phyloP scores from a whole-genome alignment of 495 filamentous ascomycete genomes.

The Staphylotrichum tortipilum region DNA sequence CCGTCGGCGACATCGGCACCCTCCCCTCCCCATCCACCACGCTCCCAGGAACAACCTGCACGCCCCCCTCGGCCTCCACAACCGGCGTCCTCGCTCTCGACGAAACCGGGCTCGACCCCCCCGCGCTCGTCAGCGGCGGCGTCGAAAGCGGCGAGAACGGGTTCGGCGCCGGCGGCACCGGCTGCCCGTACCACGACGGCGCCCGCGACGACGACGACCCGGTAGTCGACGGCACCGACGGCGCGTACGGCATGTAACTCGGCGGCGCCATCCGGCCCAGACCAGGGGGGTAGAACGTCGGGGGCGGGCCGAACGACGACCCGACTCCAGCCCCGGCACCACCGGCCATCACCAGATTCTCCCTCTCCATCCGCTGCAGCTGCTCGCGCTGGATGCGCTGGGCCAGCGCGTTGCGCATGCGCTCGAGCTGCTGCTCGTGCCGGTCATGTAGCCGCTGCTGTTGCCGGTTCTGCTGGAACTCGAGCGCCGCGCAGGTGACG shows the following conservation, averaged over 20 bases:
- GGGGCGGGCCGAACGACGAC: no score
- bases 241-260: background rate
- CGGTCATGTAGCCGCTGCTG: no score
- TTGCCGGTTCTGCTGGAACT: background rate
- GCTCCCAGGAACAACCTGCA: background rate
- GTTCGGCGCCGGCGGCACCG: conserved; percentile 3
- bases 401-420: no score
- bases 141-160: conserved; percentile 2
- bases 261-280: no score
- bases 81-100: background rate
- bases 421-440: no score
- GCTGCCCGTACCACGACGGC: background rate
- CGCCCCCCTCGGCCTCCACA: background rate
- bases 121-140: background rate
- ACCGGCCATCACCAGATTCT: no score
- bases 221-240: background rate
- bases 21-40: background rate
- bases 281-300: no score
- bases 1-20: background rate
- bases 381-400: no score
- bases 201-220: no score
- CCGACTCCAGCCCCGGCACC: no score
- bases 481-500: background rate
- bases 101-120: background rate
- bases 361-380: no score